These are phyloP conservation scores for Monosporascus sp. DNA, from an alignment of 2,329 filamentous ascomycete genomes.

Conservation along the genomic window DNA sequence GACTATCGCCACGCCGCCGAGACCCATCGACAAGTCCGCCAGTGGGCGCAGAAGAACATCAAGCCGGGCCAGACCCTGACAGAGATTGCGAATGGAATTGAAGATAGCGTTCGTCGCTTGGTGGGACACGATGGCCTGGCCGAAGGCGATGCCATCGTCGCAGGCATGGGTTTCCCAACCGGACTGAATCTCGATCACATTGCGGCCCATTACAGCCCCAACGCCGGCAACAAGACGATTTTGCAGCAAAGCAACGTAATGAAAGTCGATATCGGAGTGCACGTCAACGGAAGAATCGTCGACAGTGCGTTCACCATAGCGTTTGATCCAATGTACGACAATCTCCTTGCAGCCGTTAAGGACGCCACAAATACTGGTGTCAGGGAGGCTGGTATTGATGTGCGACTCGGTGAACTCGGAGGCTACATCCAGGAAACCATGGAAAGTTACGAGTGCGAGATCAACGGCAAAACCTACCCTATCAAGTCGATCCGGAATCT, in stretches of 20 bases:
- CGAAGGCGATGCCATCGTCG: constrained; percentile 72
- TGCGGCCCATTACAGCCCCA: constrained; percentile 82
- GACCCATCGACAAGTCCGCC: constrained; percentile 80
- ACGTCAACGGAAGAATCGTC: constrained; percentile 74
- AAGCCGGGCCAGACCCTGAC: constrained; percentile 76
- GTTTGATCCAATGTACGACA: constrained; percentile 71
- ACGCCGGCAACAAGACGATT: constrained; percentile 76
- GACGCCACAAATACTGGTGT: constrained; percentile 82
- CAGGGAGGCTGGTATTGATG: constrained; percentile 87
- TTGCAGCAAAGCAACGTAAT: constrained; percentile 70
- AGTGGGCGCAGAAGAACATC: constrained; percentile 75
- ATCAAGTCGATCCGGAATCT: constrained; percentile 84
- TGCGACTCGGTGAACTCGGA: constrained; percentile 80
- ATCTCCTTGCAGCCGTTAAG: constrained; percentile 66
- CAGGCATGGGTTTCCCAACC: constrained; percentile 82
- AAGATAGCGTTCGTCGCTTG: constrained; percentile 71
- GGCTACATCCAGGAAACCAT: constrained; percentile 82
- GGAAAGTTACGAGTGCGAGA: constrained; percentile 87
- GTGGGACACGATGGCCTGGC: constrained; percentile 71
- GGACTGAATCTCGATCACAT: constrained; percentile 81
- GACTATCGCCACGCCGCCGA: constrained; percentile 85
- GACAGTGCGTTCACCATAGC: constrained; percentile 77
- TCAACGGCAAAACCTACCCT: constrained; percentile 71
- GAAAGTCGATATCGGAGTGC: constrained; percentile 79
- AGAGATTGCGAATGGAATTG: constrained; percentile 82